Base-by-base conservation (phyloP, 2,329 filamentous ascomycete genomes). In the Torrubiellomyces zombiae region DNA sequence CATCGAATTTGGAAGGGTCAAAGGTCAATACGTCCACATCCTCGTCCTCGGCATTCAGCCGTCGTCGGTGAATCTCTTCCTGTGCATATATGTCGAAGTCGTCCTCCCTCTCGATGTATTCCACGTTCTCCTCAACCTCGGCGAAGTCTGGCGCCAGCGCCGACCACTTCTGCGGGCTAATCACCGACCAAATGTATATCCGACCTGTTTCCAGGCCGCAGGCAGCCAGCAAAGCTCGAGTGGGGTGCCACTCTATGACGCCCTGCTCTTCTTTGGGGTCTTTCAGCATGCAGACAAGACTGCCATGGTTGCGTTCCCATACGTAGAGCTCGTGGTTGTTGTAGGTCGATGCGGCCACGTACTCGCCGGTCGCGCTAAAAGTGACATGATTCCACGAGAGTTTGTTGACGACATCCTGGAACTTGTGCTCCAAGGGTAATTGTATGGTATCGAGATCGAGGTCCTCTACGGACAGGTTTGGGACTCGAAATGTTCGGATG, bases 311-410 rank as follows among this genome's bases (percentile, higher is more conserved):
- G 27, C 89, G 73, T 53, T 98, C 89, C 89, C 86, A 95, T 15
- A 95, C 85, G 51, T 95, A 95, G 34, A 98, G 79, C 51, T 98
- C 86, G 40, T 94, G 85, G 43, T 98, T 98, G 62, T 95, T 95
- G 50, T 83, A 93, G 2, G 89, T 95, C 14, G 83, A 92, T 1
- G 91, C 89, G 14, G 83, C 83, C 20, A 98, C 83, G 45, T 95
- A 95, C 51, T 98, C 89, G 26, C 83, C 85, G 0, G 80, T 89
- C 1, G 81, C 77, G 42, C 82, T 92, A 48, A 98, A 95, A 0
- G 85, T 83, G 30, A 93, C 85, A 43, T 94, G 83, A 43, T 95
- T 98, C 89, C 89, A 98, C 6, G 79, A 83, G 9, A 95, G 57
- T 21, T 79, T 73, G 45, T 98, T 95, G 25, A 98, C 89, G 4